Conservation (phyloP, 768 basidiomycete genomes). For the Thelephora aurantiotincta region DNA sequence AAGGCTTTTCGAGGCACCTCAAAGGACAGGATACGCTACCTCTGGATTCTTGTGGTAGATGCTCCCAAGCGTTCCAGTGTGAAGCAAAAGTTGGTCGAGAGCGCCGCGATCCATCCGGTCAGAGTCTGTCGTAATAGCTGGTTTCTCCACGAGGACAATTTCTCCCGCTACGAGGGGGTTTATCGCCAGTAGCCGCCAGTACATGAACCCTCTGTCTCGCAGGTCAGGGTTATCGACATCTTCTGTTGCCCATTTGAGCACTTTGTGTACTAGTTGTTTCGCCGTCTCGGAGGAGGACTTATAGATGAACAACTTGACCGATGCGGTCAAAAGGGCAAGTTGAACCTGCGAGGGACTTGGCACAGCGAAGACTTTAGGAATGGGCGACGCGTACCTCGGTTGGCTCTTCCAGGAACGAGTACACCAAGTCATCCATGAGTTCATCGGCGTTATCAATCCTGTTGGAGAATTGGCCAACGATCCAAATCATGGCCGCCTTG, state of each 20-base stretch:
- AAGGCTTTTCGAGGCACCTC: neutral
- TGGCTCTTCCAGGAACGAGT: conserved; percentile 86
- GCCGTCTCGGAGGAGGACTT: conserved; percentile 71
- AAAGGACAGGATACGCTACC: conserved; percentile 22
- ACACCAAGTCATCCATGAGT: conserved; percentile 81
- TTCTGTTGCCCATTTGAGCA: conserved; percentile 94
- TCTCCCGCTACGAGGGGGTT: conserved; percentile 81
- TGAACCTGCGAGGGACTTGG: conserved; percentile 54
- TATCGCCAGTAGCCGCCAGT: conserved; percentile 93
- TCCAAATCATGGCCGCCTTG: conserved; percentile 97
- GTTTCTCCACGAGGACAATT: conserved; percentile 87
- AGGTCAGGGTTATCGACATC: conserved; percentile 97
- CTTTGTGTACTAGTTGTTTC: conserved; percentile 85
- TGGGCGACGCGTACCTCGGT: conserved; percentile 49
- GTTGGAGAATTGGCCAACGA: conserved; percentile 91
- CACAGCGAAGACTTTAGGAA: neutral
- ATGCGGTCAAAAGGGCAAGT: conserved; percentile 83
- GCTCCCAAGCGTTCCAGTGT: conserved; percentile 87
- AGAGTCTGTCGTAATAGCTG: conserved; percentile 94
- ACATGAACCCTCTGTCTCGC: conserved; percentile 96
- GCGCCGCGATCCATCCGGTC: conserved; percentile 96
- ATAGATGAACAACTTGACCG: conserved; percentile 92
- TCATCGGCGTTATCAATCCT: conserved; percentile 94
- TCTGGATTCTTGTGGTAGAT: conserved; percentile 98
- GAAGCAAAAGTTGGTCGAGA: conserved; percentile 85